Conservation (phyloP, 495 filamentous ascomycete species). For the Aspergillus sclerotioniger region DNA sequence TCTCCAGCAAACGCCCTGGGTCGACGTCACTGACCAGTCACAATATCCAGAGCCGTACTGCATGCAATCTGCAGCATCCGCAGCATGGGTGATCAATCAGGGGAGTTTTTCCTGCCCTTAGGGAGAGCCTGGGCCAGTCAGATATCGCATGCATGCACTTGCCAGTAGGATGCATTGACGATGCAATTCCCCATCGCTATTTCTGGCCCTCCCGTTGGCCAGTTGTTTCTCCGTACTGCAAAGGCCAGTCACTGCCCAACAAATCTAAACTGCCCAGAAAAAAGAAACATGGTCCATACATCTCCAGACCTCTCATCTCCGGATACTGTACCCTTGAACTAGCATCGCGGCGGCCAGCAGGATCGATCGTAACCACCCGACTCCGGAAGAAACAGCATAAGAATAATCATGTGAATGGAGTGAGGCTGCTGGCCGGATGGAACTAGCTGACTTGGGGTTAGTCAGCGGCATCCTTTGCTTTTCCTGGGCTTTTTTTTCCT, state of each 20-base stretch:
- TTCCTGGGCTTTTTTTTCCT: conserved; percentile 10
- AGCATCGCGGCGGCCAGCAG: neutral
- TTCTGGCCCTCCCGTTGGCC: neutral
- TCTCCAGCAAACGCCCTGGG: neutral
- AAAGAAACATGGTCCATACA: conserved; percentile 4
- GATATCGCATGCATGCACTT: conserved; percentile 3
- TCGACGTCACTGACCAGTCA: conserved; percentile 6
- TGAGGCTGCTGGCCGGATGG: neutral
- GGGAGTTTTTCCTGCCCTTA: neutral
- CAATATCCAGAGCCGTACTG: neutral
- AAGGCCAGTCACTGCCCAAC: neutral
- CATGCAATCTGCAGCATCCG: conserved; percentile 1
- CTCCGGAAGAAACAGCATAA: too few relatives aligned
- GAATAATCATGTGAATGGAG: too few relatives aligned
- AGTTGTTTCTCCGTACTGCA: conserved; percentile 8
- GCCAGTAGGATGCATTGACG: neutral
- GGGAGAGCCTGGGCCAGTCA: neutral
- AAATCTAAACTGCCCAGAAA: neutral
- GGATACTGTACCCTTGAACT: conserved; percentile 7
- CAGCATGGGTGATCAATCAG: conserved; percentile 4
- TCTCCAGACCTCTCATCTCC: neutral
- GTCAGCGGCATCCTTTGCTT: conserved; percentile 13
- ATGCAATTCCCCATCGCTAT: neutral
- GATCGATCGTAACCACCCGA: conserved; percentile 1
- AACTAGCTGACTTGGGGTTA: conserved; percentile 7